phyloP scores from a whole-genome alignment of 139 green algal species.

The Spirogloea muscicola region DNA sequence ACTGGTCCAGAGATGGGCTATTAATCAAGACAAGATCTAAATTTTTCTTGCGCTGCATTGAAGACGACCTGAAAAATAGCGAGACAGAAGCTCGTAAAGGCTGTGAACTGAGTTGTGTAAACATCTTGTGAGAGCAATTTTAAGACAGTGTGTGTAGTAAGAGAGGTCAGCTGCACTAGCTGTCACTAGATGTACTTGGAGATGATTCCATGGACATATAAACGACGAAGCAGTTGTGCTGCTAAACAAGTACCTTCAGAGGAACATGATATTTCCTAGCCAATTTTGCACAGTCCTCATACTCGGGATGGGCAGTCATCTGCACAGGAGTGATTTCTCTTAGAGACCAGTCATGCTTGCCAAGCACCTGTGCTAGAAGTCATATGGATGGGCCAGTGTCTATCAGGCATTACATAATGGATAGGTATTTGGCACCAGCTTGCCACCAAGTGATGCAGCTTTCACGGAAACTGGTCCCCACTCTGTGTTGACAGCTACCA shows the following conservation, averaged over 20 bases:
- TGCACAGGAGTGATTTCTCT: background rate
- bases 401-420: background rate
- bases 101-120: background rate
- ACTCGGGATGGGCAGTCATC: constrained; percentile 22
- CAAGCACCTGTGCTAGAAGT: background rate
- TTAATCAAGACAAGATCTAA: no score
- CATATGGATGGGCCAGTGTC: background rate
- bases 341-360: background rate
- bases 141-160: background rate
- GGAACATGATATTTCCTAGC: constrained; percentile 14
- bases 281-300: constrained; percentile 16
- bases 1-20: no score
- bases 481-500: constrained; percentile 1
- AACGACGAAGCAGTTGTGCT: background rate
- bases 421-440: constrained; percentile 3
- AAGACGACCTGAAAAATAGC: constrained; percentile 9
- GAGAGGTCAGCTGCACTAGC: background rate
- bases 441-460: constrained; percentile 2
- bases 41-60: background rate
- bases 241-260: constrained; percentile 6
- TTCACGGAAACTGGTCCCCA: constrained; percentile 22
- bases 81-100: background rate
- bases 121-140: no score
- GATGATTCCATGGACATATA: background rate
- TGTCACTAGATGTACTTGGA: background rate